phyloP scores from a whole-genome alignment of 345 rosid species.

The Gossypium bickii region DNA sequence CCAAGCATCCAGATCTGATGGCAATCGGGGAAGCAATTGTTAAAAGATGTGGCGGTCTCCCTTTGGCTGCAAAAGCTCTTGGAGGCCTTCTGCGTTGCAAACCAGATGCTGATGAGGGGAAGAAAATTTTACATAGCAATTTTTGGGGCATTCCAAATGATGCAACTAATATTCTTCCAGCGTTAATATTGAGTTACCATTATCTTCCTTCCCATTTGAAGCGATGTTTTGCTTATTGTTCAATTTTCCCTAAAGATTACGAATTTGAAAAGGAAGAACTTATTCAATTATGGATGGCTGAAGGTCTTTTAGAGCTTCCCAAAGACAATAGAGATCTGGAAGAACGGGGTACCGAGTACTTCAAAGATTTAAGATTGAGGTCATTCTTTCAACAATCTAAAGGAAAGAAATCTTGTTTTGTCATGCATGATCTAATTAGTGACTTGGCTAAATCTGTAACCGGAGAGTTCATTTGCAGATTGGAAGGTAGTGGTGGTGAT shows the following conservation, averaged over 20 bases:
- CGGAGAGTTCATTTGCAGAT: slow-evolving; percentile 6
- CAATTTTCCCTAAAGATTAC: slow-evolving; percentile 19
- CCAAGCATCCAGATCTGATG: slow-evolving; percentile 7
- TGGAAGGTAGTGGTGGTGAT: neutral
- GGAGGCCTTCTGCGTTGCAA: slow-evolving; percentile 14
- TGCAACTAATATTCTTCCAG: slow-evolving; percentile 13
- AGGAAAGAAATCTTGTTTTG: neutral
- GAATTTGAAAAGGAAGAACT: slow-evolving; percentile 19
- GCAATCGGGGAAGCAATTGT: slow-evolving; percentile 18
- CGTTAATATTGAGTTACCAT: slow-evolving; percentile 5
- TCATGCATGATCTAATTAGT: slow-evolving; percentile 10
- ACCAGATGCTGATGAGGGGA: slow-evolving; percentile 6
- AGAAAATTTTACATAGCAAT: slow-evolving; percentile 11
- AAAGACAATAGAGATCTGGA: neutral
- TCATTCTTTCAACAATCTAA: slow-evolving; percentile 13
- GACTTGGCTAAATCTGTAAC: slow-evolving; percentile 3
- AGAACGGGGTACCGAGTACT: neutral
- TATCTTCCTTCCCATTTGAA: slow-evolving; percentile 27
- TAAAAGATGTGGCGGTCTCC: slow-evolving; percentile 22
- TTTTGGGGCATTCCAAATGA: slow-evolving; percentile 16
- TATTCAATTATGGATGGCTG: slow-evolving; percentile 24
- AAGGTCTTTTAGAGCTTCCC: neutral
- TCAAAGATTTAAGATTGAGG: neutral
- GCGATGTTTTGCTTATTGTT: slow-evolving; percentile 25
- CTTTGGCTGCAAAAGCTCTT: slow-evolving; percentile 19